These are phyloP conservation scores for Conringia planisiliqua DNA, from an alignment of 345 rosid genomes.

Conservation along the genomic window DNA sequence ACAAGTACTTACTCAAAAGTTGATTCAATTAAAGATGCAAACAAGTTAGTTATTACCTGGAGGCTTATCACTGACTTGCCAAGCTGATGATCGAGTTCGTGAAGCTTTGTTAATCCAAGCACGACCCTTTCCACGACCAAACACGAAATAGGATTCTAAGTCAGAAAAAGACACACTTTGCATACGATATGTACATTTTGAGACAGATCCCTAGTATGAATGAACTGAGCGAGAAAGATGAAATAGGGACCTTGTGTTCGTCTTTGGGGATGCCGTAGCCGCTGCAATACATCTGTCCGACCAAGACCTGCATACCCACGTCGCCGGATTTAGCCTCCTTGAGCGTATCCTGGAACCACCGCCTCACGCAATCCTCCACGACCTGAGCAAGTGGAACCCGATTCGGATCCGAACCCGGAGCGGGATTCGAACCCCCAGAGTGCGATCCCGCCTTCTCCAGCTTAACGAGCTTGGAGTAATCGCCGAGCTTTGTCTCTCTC, in stretches of 20 bases:
- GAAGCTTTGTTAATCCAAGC: conserved; percentile 74
- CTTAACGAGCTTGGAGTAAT: conserved; percentile 34
- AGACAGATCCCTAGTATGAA: not conserved
- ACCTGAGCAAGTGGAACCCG: conserved; percentile 61
- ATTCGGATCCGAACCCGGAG: conserved; percentile 31
- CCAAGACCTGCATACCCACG: conserved; percentile 67
- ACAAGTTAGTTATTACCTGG: conserved; percentile 47
- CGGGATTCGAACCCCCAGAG: conserved; percentile 39
- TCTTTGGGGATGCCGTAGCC: conserved; percentile 81
- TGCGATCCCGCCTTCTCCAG: conserved; percentile 45
- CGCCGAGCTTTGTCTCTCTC: conserved; percentile 22
- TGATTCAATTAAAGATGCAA: not conserved
- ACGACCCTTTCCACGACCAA: conserved; percentile 44
- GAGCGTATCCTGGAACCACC: conserved; percentile 81
- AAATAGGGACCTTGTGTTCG: conserved; percentile 52
- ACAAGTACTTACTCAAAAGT: not conserved
- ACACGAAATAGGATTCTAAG: not conserved
- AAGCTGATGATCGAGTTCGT: conserved; percentile 48
- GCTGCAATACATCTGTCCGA: conserved; percentile 77
- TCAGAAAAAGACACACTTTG: not conserved
- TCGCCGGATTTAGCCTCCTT: conserved; percentile 76
- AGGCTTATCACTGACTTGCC: conserved; percentile 59
- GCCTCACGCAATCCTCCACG: conserved; percentile 61
- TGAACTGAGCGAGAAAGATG: not conserved
- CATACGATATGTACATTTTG: not conserved